Conservation (phyloP, 176 grass and related monocot species). For the Musa schizocarpa region DNA sequence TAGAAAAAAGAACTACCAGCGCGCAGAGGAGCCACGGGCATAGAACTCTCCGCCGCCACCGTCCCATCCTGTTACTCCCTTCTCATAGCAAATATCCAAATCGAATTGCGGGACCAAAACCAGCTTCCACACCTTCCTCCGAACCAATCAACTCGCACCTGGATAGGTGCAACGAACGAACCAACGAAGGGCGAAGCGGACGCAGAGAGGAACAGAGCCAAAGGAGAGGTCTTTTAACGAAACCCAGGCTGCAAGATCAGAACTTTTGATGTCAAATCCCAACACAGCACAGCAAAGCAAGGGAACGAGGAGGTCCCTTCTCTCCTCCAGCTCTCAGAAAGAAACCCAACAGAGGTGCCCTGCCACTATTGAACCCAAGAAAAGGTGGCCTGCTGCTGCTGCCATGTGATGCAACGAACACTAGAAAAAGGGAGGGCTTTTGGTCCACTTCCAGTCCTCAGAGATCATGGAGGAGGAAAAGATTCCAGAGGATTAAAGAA, state of each 20-base stretch:
- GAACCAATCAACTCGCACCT: neutral
- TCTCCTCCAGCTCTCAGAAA: neutral
- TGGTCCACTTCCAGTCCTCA: neutral
- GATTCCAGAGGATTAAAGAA: neutral
- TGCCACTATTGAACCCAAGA: neutral
- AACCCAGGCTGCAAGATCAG: neutral
- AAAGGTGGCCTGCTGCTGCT: neutral
- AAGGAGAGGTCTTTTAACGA: constrained; percentile 9
- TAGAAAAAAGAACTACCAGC: constrained; percentile 2
- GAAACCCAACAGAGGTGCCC: neutral
- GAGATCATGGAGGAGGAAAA: neutral
- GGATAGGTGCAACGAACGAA: neutral
- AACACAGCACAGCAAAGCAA: neutral
- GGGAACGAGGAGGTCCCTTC: neutral
- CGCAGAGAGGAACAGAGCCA: neutral
- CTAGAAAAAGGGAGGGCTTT: neutral
- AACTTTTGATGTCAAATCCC: neutral
- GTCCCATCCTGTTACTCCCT: neutral
- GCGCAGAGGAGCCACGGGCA: neutral
- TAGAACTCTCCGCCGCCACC: neutral
- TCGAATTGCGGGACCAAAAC: neutral
- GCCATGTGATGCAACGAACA: neutral
- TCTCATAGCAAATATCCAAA: constrained; percentile 5
- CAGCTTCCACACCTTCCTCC: neutral
- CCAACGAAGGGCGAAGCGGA: too few relatives aligned